Base-by-base conservation (phyloP, 116 monocot species). In the Cymodocea nodosa region DNA sequence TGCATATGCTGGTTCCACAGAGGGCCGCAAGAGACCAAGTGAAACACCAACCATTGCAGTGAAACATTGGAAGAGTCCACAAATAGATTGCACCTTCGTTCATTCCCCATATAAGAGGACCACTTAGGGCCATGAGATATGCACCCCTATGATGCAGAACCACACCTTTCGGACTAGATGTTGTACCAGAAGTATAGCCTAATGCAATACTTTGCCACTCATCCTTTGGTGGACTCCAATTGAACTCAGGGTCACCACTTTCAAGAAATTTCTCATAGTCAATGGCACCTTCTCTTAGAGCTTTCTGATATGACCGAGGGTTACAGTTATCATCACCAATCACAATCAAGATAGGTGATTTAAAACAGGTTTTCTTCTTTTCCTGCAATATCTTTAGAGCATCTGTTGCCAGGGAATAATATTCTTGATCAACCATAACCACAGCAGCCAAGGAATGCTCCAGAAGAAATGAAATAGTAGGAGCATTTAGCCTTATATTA, bases 51-150 rank as follows among this genome's bases (percentile, higher is more conserved):
- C 92, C 98, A 66, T 98, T 92, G 68, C 98, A 98, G 68, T 98
- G 98, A 52, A 98, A 98, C 98, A 98, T 89, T 9, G 92, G 98
- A 6, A 98, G 63, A 51, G 89, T 92, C 98, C 98, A 98, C 66
- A 92, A 72, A 52, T 98, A 98, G 17, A 84, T 72, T 15, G 82
- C 72, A 2, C 92, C 92, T 75, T 98, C 89, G 69, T 69, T 80
- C 80, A 98, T 79, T 23, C 82, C 86, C 89, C 88, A 92, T 44
- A 88, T 36, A 17, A 90, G 58, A 53, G 85, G 68, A 59, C 58
- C 70, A 72, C 97, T 88, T 6, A 98, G 59, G 66, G 92, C 73
- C 86, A 86, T 92, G 18, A 98, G 78, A 79, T 92, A 92, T 52
- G 98, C 92, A 44, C 98, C 98, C 34, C 98, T 79, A 49, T 98